A percentile compares a stretch with the other conserved stretches of the same genome.
phyloP scores from a whole-genome alignment of 306 rosid species.

The Cucurbita argyrosperma region DNA sequence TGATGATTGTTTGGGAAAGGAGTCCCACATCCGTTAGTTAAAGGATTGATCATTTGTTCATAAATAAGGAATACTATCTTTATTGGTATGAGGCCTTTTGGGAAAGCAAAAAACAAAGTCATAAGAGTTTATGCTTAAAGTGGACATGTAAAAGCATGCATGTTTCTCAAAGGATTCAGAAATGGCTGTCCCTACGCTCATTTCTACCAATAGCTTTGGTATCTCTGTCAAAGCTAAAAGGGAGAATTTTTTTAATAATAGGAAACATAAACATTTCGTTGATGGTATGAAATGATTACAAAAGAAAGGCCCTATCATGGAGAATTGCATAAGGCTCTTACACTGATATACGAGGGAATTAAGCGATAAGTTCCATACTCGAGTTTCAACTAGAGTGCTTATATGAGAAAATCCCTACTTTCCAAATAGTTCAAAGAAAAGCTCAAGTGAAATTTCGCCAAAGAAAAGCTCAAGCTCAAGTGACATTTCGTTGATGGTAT shows the following conservation, averaged over 20 bases:
- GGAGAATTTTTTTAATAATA: too few relatives aligned
- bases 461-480: background rate
- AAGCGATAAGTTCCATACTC: too few relatives aligned
- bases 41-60: too few relatives aligned
- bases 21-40: too few relatives aligned
- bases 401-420: background rate
- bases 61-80: too few relatives aligned
- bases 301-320: background rate
- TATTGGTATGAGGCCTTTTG: too few relatives aligned
- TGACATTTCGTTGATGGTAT: too few relatives aligned
- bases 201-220: background rate
- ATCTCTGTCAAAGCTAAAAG: background rate
- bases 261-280: background rate
- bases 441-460: background rate
- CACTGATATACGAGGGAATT: background rate
- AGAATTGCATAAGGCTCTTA: too few relatives aligned
- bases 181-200: background rate
- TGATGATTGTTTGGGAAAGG: too few relatives aligned
- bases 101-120: too few relatives aligned
- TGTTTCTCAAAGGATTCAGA: background rate
- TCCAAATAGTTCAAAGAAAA: background rate
- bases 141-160: background rate
- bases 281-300: background rate
- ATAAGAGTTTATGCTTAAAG: too few relatives aligned
- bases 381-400: background rate